Conservation (phyloP, 768 basidiomycete genomes). For the Boletus insuetus region DNA sequence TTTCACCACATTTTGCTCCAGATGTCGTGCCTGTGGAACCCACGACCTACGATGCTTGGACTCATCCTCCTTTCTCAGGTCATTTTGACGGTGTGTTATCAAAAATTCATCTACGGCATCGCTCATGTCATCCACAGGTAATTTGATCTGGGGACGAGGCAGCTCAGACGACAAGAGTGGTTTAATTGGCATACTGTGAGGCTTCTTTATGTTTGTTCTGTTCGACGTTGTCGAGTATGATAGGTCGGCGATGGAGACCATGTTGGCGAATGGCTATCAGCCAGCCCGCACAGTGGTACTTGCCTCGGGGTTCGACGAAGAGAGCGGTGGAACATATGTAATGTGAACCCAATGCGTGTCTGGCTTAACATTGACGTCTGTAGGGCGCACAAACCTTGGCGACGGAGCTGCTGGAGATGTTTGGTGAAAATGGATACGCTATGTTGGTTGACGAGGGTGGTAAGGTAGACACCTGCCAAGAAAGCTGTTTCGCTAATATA, state of each 20-base stretch:
- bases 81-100: slow-evolving; percentile 47
- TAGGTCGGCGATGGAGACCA: slow-evolving; percentile 58
- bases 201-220: not conserved
- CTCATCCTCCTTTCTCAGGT: slow-evolving; percentile 61
- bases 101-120: not conserved
- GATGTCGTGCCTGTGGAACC: slow-evolving; percentile 71
- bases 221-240: not conserved
- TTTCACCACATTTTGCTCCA: slow-evolving; percentile 17
- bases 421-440: slow-evolving; percentile 70
- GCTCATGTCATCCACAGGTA: slow-evolving; percentile 20
- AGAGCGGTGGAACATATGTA: slow-evolving; percentile 53
- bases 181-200: slow-evolving; percentile 63
- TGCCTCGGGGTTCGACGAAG: slow-evolving; percentile 77
- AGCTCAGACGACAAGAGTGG: slow-evolving; percentile 61
- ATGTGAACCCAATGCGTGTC: not conserved
- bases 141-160: slow-evolving; percentile 50
- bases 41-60: slow-evolving; percentile 55
- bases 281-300: slow-evolving; percentile 63
- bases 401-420: slow-evolving; percentile 49
- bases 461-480: slow-evolving; percentile 28
- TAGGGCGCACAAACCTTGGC: slow-evolving; percentile 57
- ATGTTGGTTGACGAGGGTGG: slow-evolving; percentile 90
- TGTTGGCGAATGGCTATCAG: slow-evolving; percentile 59
- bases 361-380: not conserved
- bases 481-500: not conserved